phyloP scores from a whole-genome alignment of 169 alveolate genomes.

The Plasmodium blacklocki region DNA sequence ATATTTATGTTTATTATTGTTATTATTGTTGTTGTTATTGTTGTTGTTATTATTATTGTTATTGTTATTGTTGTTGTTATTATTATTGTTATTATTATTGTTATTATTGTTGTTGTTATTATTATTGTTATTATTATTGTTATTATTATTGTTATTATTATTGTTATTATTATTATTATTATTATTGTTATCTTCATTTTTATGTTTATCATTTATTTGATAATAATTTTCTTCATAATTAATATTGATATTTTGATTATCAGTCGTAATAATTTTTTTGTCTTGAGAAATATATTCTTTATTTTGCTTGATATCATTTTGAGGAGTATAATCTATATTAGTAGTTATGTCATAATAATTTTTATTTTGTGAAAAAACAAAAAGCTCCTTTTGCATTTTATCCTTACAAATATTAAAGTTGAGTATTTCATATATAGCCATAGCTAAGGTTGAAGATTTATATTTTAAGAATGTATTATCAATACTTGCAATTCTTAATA shows the following conservation, averaged over 20 bases:
- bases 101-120: neutral
- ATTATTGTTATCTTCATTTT: neutral
- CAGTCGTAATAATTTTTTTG: neutral
- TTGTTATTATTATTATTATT: neutral
- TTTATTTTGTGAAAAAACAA: slow-evolving; percentile 2
- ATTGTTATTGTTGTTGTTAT: no score
- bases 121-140: no score
- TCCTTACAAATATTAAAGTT: slow-evolving; percentile 71
- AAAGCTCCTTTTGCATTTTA: slow-evolving; percentile 62
- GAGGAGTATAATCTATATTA: neutral
- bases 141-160: no score
- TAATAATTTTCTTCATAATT: no score
- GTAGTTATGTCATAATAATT: neutral
- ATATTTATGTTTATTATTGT: no score
- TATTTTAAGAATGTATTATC: slow-evolving; percentile 65
- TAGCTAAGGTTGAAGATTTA: slow-evolving; percentile 62
- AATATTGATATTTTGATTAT: neutral
- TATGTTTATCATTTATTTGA: neutral
- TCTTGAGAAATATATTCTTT: neutral
- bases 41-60: no score
- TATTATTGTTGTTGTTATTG: no score
- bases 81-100: no score
- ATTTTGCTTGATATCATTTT: neutral
- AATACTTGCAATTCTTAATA: slow-evolving; percentile 61
- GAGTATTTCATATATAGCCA: slow-evolving; percentile 74